These are phyloP conservation scores for Grigorovia transvaalensis DNA, from an alignment of 805 yeast species.

Conservation along the genomic window DNA sequence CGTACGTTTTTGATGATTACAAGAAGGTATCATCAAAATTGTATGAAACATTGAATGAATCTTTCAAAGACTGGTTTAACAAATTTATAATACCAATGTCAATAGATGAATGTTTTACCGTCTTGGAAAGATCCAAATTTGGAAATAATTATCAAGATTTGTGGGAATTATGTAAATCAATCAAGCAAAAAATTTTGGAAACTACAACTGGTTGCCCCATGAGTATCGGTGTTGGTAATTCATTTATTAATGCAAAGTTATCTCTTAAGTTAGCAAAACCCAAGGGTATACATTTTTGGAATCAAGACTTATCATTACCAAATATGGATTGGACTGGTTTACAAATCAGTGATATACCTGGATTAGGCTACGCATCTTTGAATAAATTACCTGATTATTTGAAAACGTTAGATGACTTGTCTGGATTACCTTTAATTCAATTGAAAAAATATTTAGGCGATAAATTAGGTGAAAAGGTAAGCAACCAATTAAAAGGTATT, in stretches of 20 bases:
- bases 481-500: slow-evolving; percentile 50
- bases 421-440: slow-evolving; percentile 33
- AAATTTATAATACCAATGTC: slow-evolving; percentile 67
- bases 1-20: slow-evolving; percentile 66
- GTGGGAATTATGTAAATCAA: slow-evolving; percentile 16
- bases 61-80: background rate
- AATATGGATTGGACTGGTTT: slow-evolving; percentile 13
- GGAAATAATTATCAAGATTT: background rate
- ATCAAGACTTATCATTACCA: slow-evolving; percentile 22
- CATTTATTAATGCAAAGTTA: slow-evolving; percentile 68
- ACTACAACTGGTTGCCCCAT: slow-evolving; percentile 51
- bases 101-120: slow-evolving; percentile 75
- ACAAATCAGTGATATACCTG: slow-evolving; percentile 41
- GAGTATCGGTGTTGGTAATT: slow-evolving; percentile 69
- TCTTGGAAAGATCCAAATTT: slow-evolving; percentile 4
- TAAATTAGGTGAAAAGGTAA: slow-evolving; percentile 59
- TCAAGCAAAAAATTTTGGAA: slow-evolving; percentile 34
- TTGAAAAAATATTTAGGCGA: slow-evolving; percentile 44
- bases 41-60: slow-evolving; percentile 42
- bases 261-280: slow-evolving; percentile 75
- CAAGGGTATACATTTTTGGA: slow-evolving; percentile 42
- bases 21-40: slow-evolving; percentile 54
- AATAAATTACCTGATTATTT: slow-evolving; percentile 32
- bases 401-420: slow-evolving; percentile 18
- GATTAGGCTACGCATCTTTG: slow-evolving; percentile 46